Conservation (phyloP, 2,329 filamentous ascomycete species). For the Sporothrix euskadiensis region DNA sequence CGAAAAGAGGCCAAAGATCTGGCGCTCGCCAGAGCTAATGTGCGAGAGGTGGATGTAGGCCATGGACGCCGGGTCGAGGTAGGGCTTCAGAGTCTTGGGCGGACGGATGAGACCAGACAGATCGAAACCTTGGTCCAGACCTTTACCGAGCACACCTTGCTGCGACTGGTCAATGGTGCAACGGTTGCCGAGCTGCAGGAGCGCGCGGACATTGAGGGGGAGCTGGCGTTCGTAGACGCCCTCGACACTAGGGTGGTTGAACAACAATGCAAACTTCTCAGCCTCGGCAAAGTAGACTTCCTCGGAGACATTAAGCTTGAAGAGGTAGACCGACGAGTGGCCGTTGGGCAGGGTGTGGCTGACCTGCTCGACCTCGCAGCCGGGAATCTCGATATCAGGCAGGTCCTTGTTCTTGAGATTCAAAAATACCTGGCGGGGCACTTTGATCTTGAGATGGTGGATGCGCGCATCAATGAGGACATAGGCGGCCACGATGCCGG, state of each 20-base stretch:
- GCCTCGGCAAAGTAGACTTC: conserved; percentile 82
- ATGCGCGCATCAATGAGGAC: conserved; percentile 93
- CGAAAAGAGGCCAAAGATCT: conserved; percentile 93
- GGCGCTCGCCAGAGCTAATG: conserved; percentile 82
- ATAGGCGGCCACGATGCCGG: conserved; percentile 83
- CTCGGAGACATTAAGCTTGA: conserved; percentile 89
- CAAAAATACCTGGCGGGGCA: conserved; percentile 85
- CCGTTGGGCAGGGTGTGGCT: conserved; percentile 93
- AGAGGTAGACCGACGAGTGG: conserved; percentile 88
- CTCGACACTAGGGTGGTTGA: conserved; percentile 92
- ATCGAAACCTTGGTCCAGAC: conserved; percentile 91
- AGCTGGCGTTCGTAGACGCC: conserved; percentile 96
- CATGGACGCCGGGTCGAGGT: conserved; percentile 72
- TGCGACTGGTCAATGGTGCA: conserved; percentile 94
- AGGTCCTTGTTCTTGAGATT: conserved; percentile 87
- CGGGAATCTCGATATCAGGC: conserved; percentile 82
- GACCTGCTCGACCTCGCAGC: conserved; percentile 88
- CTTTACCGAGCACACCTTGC: conserved; percentile 85
- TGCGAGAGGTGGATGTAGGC: conserved; percentile 93
- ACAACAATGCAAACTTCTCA: conserved; percentile 77
- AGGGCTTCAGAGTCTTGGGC: conserved; percentile 60
- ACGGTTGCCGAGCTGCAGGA: conserved; percentile 84
- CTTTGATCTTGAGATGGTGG: conserved; percentile 82
- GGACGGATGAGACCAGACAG: conserved; percentile 71
- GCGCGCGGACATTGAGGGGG: conserved; percentile 79